Conservation (phyloP, 768 basidiomycete species). For the Termitomyces sp. region DNA sequence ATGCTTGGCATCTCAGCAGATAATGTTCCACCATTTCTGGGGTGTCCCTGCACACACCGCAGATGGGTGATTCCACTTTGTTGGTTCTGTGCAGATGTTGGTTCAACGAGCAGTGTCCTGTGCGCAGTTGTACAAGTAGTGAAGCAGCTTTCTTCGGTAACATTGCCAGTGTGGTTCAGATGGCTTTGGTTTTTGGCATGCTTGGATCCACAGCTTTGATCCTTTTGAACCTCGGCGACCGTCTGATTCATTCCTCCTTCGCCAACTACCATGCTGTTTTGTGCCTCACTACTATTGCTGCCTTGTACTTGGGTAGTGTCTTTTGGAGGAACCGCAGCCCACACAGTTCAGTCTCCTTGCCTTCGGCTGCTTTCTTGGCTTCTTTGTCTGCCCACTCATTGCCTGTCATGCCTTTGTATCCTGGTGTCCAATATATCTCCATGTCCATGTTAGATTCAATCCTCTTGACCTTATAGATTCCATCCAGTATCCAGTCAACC, state of each 20-base stretch:
- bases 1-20: no score
- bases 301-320: background rate
- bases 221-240: background rate
- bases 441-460: background rate
- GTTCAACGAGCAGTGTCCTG: slow-evolving; percentile 17
- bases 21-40: no score
- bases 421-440: background rate
- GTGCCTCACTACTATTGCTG: background rate
- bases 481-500: background rate
- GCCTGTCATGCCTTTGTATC: background rate
- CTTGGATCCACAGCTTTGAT: slow-evolving; percentile 13
- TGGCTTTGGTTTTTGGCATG: slow-evolving; percentile 13
- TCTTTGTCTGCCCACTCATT: background rate
- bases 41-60: no score
- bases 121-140: slow-evolving; percentile 16
- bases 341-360: background rate
- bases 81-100: slow-evolving; percentile 28
- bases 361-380: background rate
- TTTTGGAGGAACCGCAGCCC: background rate
- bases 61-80: slow-evolving; percentile 20
- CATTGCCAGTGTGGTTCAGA: slow-evolving; percentile 7
- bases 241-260: background rate
- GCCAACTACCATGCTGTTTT: background rate
- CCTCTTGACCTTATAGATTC: background rate
- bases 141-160: slow-evolving; percentile 18